Evolutionary conservation across 208 protist species (phyloP), one percentile per base, ranked within the genome.

Genomic region (Trypanosoma scelopori): DNA sequence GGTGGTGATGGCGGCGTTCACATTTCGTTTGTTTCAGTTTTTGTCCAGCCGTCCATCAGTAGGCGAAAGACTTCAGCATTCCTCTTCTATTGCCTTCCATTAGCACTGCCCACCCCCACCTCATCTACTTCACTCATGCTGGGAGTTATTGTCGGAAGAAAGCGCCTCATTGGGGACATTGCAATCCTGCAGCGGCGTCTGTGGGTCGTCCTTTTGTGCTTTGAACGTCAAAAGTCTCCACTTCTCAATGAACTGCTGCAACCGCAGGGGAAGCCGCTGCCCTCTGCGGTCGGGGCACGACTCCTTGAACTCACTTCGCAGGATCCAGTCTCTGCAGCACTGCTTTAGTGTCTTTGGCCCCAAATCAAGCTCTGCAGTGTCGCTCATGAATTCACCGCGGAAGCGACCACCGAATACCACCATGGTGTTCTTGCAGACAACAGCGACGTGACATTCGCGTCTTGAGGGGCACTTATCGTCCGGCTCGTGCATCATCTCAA

Each of bases 361-460:
- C 0, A 94, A 61, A 62, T 87, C 82, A 13, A 94, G 73, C 66
- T 91, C 88, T 30, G 78, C 73, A 0, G 84, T 92, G 77, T 92
- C 90, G 59, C 81, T 79, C 84, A 95, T 93, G 62, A 93, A 93
- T 27, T 75, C 71, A 46, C 90, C 90, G 12, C 90, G 75, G 62
- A 93, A 92, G 41, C 90, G 87, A n/a, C 90, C 90, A 9, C 90
- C 90, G 63, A 95, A 95, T 13, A 95, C 82, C 20, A 95, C 74
- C 86, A 95, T 91, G 39, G 83, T 93, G 78, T 95, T 89, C 49
- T 82, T 68, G 62, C 88, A 92, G 43, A 91, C 73, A 23, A 93
- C 87, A 16, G 90, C 85, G 18, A 92, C 78, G 53, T 93, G 90
- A 43, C 90, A 95, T 71, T 95, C 90, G 12, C 90, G 82, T 6